Percentiles rank a stretch among this genome's conserved stretches.
Evolutionary conservation across 805 yeast species (phyloP).

Genomic region (Zygotorulaspora chibaensis): DNA sequence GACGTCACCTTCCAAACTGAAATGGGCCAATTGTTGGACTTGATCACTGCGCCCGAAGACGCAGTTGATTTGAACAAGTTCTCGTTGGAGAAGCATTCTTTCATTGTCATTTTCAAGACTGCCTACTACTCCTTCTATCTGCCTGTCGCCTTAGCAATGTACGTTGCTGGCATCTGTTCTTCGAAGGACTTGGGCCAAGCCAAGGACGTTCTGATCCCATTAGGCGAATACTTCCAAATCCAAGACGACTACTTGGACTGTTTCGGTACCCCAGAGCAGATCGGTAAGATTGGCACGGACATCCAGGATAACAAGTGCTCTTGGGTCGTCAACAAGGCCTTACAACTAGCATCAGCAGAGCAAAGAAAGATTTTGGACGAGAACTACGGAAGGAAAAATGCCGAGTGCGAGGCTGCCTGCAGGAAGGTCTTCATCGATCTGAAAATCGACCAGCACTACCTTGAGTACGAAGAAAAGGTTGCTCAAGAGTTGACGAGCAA

Average conservation of each 20-base stretch:
- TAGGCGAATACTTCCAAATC: slow-evolving; percentile 98
- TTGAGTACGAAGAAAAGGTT: slow-evolving; percentile 74
- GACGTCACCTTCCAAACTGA: slow-evolving; percentile 98
- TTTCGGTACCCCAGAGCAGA: slow-evolving; percentile 94
- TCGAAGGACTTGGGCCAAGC: slow-evolving; percentile 83
- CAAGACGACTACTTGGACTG: slow-evolving; percentile 97
- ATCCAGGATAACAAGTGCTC: slow-evolving; percentile 98
- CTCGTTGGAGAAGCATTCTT: slow-evolving; percentile 83
- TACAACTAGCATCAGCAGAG: slow-evolving; percentile 67
- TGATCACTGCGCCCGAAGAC: slow-evolving; percentile 97
- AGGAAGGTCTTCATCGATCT: slow-evolving; percentile 72
- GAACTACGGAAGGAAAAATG: slow-evolving; percentile 85
- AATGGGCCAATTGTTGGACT: slow-evolving; percentile 90
- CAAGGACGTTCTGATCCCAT: slow-evolving; percentile 78
- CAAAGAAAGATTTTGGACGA: slow-evolving; percentile 80
- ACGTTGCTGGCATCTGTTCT: slow-evolving; percentile 72
- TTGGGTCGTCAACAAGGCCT: slow-evolving; percentile 94
- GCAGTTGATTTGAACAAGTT: slow-evolving; percentile 84
- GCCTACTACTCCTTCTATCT: slow-evolving; percentile 96
- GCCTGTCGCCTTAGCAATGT: slow-evolving; percentile 97
- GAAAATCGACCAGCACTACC: slow-evolving; percentile 65
- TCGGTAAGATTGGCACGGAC: slow-evolving; percentile 98
- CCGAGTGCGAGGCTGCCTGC: slow-evolving; percentile 59
- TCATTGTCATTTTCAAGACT: slow-evolving; percentile 93
- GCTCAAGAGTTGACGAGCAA: slow-evolving; percentile 59